Evolutionary conservation across 306 rosid genomes (phyloP).

Genomic region (Quercus engelmannii): DNA sequence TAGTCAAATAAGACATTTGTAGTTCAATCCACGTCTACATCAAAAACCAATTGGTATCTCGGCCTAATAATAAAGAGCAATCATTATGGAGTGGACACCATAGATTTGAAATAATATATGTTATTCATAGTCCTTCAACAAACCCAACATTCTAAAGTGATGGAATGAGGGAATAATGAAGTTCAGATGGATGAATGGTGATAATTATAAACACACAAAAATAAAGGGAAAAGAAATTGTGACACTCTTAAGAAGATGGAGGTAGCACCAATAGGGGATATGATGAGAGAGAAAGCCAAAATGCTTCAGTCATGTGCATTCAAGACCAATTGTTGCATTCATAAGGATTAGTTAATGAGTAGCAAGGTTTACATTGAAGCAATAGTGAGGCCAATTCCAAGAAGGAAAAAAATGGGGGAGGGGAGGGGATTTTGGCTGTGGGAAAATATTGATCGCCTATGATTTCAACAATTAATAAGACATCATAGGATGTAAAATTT

Average conservation of each 20-base stretch:
- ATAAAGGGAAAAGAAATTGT: background rate
- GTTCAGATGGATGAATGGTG: background rate
- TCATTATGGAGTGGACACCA: too few relatives aligned
- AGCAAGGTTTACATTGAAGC: background rate
- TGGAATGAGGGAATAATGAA: slow-evolving; percentile 4
- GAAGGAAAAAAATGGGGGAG: background rate
- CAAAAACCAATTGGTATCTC: too few relatives aligned
- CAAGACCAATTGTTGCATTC: background rate
- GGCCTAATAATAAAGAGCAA: too few relatives aligned
- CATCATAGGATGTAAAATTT: too few relatives aligned
- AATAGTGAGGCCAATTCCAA: background rate
- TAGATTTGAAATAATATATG: background rate
- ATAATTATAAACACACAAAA: background rate
- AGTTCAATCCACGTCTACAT: too few relatives aligned
- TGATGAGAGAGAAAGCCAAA: background rate
- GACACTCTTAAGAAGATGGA: slow-evolving; percentile 1
- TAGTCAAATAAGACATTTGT: too few relatives aligned
- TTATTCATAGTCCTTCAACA: background rate
- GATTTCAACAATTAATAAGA: background rate
- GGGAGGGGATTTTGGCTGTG: background rate
- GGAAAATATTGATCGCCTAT: background rate
- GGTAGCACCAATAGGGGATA: slow-evolving; percentile 14
- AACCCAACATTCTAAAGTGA: background rate
- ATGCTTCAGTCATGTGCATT: slow-evolving; percentile 14
- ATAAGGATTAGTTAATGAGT: background rate